These are phyloP conservation scores for Alternaria longipes DNA, from an alignment of 2,329 filamentous ascomycete species.

Conservation along the genomic window DNA sequence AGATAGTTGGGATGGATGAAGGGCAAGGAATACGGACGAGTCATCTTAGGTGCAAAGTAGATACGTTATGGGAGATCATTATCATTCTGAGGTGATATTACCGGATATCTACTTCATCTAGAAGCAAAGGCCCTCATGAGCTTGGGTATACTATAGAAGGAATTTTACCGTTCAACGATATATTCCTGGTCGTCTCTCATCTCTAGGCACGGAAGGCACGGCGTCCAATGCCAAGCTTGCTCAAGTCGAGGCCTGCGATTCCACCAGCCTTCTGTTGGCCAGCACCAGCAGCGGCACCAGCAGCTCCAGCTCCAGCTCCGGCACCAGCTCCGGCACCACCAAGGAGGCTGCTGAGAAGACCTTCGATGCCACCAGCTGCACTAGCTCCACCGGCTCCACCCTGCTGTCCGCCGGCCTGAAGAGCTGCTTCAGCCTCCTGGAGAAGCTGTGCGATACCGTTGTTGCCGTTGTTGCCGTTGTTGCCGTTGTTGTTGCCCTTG, in stretches of 20 bases:
- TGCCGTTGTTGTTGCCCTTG: slow-evolving; percentile 14
- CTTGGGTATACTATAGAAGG: background rate
- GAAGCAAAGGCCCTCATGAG: background rate
- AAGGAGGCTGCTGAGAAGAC: slow-evolving; percentile 1
- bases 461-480: background rate
- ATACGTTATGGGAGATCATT: background rate
- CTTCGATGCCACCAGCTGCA: slow-evolving; percentile 4
- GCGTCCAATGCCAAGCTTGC: slow-evolving; percentile 15
- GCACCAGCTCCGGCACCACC: slow-evolving; percentile 5
- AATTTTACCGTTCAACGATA: background rate
- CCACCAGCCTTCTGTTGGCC: slow-evolving; percentile 10
- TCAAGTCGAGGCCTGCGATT: slow-evolving; percentile 12
- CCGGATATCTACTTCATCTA: slow-evolving; percentile 4
- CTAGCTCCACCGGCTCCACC: slow-evolving; percentile 7
- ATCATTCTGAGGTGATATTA: slow-evolving; percentile 1
- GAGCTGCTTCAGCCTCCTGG: slow-evolving; percentile 15
- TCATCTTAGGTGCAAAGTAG: background rate
- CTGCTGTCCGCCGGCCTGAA: slow-evolving; percentile 20
- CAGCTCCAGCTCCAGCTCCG: slow-evolving; percentile 13
- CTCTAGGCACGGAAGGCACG: slow-evolving; percentile 24
- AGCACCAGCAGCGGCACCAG: slow-evolving; percentile 6
- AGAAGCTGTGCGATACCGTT: slow-evolving; percentile 11
- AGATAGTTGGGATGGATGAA: slow-evolving; percentile 28
- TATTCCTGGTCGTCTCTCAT: background rate
- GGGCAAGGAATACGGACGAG: slow-evolving; percentile 12